Conservation (phyloP, 2,329 filamentous ascomycete genomes). For the Samsoniella hepiali region DNA sequence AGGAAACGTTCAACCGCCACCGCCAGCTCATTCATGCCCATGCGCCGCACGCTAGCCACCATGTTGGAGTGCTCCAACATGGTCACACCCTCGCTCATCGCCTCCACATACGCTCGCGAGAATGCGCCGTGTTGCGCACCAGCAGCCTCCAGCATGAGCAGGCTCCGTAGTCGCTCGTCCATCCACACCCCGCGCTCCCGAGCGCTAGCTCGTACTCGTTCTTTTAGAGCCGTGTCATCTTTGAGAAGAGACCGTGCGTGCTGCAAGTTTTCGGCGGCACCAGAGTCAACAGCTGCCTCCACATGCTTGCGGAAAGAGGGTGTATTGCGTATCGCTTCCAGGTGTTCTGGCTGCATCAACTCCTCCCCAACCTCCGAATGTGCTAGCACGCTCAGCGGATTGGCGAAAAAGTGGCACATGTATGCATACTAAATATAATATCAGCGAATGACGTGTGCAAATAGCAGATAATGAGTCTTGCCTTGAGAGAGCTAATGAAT, state of each 20-base stretch:
- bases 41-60: constrained; percentile 57
- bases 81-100: constrained; percentile 54
- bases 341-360: constrained; percentile 56
- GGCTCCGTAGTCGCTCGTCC: constrained; percentile 45
- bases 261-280: constrained; percentile 43
- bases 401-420: constrained; percentile 84
- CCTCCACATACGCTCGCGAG: constrained; percentile 58
- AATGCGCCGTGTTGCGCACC: constrained; percentile 40
- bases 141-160: constrained; percentile 45
- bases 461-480: constrained; percentile 26
- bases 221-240: constrained; percentile 55
- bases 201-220: constrained; percentile 35
- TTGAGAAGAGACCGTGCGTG: constrained; percentile 50
- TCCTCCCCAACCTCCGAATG: constrained; percentile 29
- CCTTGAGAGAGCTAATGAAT: constrained; percentile 68
- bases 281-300: constrained; percentile 45
- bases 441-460: neutral
- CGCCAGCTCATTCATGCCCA: constrained; percentile 37
- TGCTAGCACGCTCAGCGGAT: constrained; percentile 65
- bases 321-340: constrained; percentile 65
- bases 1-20: constrained; percentile 28
- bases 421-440: constrained; percentile 62
- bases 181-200: constrained; percentile 35
- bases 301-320: constrained; percentile 63
- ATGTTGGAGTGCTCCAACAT: constrained; percentile 52